Percentiles rank a stretch among this genome's conserved stretches.
Conservation (phyloP, 2,329 filamentous ascomycete species). For the Fusarium falciforme region DNA sequence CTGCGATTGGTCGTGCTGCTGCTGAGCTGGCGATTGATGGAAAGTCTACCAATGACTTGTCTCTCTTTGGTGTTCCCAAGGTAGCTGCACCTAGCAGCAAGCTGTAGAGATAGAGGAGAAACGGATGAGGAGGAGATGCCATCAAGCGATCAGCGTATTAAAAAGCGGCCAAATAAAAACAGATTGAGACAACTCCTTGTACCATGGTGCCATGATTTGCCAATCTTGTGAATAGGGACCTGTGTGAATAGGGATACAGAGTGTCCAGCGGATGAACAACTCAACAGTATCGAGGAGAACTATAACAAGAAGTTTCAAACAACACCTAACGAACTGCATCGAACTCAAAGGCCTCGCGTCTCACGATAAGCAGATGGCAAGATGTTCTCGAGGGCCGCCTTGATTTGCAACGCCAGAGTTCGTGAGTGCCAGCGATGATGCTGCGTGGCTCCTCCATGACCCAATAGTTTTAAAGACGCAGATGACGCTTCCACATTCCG, state of each 20-base stretch:
- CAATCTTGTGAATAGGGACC: not conserved
- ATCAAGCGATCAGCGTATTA: not conserved
- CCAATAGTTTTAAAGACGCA: slow-evolving; percentile 25
- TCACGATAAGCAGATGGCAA: slow-evolving; percentile 26
- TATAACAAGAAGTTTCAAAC: not conserved
- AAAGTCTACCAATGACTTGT: slow-evolving; percentile 26
- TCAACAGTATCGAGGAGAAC: not conserved
- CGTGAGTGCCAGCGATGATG: slow-evolving; percentile 31
- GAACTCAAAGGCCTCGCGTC: not conserved
- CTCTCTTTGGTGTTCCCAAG: slow-evolving; percentile 28
- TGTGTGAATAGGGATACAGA: not conserved
- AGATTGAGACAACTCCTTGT: not conserved
- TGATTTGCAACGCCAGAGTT: slow-evolving; percentile 32
- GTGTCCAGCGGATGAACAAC: not conserved
- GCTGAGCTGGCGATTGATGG: slow-evolving; percentile 43
- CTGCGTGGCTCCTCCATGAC: slow-evolving; percentile 30
- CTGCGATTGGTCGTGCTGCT: slow-evolving; percentile 40
- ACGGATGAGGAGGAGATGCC: too few species aligned
- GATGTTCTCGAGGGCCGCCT: slow-evolving; percentile 20
- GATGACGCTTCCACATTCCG: slow-evolving; percentile 36
- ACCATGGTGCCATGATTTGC: not conserved
- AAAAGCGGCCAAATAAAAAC: not conserved
- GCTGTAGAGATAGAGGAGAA: not conserved
- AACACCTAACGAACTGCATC: too few species aligned
- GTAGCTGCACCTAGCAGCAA: not conserved